These are phyloP conservation scores for Diaporthe destruens DNA, from an alignment of 2,329 filamentous ascomycete genomes.

Conservation along the genomic window DNA sequence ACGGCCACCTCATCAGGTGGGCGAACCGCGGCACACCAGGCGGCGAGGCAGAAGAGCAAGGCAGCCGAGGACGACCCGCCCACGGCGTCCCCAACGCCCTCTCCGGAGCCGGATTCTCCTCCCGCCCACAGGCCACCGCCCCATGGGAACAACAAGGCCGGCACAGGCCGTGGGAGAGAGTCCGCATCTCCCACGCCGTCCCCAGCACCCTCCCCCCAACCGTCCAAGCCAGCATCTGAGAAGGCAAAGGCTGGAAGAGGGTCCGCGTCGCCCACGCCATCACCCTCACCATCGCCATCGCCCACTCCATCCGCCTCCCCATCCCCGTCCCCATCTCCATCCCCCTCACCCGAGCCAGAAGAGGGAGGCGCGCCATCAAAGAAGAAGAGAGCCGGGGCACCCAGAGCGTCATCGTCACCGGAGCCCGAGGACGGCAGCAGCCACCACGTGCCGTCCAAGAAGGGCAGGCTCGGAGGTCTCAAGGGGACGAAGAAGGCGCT, in stretches of 20 bases:
- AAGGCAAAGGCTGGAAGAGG: not conserved
- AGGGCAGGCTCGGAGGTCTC: conserved; percentile 50
- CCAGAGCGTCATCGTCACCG: not conserved
- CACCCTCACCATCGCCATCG: conserved; percentile 56
- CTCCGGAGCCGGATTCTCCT: not conserved
- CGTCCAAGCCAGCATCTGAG: not conserved
- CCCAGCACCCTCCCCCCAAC: not conserved
- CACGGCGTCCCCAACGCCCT: conserved; percentile 23
- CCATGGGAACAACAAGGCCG: too few species aligned
- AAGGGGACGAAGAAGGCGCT: conserved; percentile 25
- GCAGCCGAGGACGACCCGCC: not conserved
- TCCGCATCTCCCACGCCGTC: conserved; percentile 3
- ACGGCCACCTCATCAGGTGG: conserved; percentile 35
- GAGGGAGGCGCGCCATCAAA: not conserved
- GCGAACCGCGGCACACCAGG: not conserved
- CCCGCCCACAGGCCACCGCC: not conserved
- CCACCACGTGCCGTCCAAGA: not conserved
- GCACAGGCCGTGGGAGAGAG: not conserved
- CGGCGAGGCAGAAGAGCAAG: conserved; percentile 2
- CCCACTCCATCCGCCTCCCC: conserved; percentile 23
- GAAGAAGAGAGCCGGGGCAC: conserved; percentile 28
- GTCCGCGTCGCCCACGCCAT: not conserved
- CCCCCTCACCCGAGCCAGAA: conserved; percentile 26
- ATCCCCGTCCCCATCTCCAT: conserved; percentile 32
- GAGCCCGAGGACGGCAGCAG: conserved; percentile 10